Conservation (phyloP, 108 stramenopile species). For the Nitzschia sp. region DNA sequence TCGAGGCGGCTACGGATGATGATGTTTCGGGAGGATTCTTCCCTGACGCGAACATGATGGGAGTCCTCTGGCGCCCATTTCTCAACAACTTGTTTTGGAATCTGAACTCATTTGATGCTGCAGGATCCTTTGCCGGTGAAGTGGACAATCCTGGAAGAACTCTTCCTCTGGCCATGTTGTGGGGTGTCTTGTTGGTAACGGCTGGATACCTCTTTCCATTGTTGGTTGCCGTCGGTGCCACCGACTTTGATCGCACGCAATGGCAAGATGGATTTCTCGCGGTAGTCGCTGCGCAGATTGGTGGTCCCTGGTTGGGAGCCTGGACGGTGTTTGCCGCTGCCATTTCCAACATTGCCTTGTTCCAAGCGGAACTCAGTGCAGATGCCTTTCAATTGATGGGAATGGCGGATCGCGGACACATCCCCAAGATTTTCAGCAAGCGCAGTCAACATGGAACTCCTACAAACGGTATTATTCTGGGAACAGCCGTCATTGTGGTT, state of each 20-base stretch:
- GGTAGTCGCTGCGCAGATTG: slow-evolving; percentile 69
- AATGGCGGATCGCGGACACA: slow-evolving; percentile 87
- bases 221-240: slow-evolving; percentile 69
- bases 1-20: slow-evolving; percentile 25
- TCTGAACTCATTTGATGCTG: slow-evolving; percentile 88
- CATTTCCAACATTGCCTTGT: slow-evolving; percentile 84
- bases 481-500: slow-evolving; percentile 72
- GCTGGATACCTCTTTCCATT: slow-evolving; percentile 80
- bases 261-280: slow-evolving; percentile 91
- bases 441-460: slow-evolving; percentile 87
- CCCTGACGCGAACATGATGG: slow-evolving; percentile 43
- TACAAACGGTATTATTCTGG: slow-evolving; percentile 78
- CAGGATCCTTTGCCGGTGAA: slow-evolving; percentile 84
- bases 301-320: slow-evolving; percentile 87
- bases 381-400: slow-evolving; percentile 93
- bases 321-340: slow-evolving; percentile 92
- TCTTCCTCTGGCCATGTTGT: slow-evolving; percentile 79
- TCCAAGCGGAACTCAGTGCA: slow-evolving; percentile 91
- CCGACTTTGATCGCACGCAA: slow-evolving; percentile 46
- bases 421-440: slow-evolving; percentile 77
- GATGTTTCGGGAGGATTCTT: slow-evolving; percentile 46
- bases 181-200: slow-evolving; percentile 61
- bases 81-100: slow-evolving; percentile 97
- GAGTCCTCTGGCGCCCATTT: slow-evolving; percentile 85
- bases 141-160: slow-evolving; percentile 69